Evolutionary conservation across 352 stramenopile species (phyloP), one percentile per base, ranked within the genome.

Genomic region (Globisporangium yorkense): DNA sequence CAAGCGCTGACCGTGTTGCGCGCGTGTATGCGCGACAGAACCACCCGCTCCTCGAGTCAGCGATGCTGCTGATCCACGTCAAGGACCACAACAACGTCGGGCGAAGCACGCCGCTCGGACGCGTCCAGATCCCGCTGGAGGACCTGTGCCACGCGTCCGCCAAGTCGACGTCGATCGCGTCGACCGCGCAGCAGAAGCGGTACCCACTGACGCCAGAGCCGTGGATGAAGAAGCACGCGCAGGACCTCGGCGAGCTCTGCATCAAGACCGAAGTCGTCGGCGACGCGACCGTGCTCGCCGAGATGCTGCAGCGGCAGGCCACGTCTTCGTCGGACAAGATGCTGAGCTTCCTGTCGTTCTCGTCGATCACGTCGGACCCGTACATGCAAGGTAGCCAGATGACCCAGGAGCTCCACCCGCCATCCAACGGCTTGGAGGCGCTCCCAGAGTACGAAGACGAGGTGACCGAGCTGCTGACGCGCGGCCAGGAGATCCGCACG

Each of bases 21-120:
- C 15, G 12, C 16, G 20, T 12, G 33, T 27, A 12, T 12, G 2
- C 18, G 2, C 24, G 24, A 27, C 67, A 90, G 76, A 74, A 73
- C 43, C 75, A 84, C 21, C 60, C 70, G 1, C 58, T 90, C 41
- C 49, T 54, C 9, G 68, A 82, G 16, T 69, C 80, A 4, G 67
- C 56, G 3, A 74, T 71, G 37, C 57, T 90, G 1, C 33, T 90
- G 10, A 76, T 90, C 53, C 80, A 89, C 43, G 76, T 90, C 1
- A 90, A 90, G 45, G 80, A 89, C 46, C 74, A 87, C 63, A 90
- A 90, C 68, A 84, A 86, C 49, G 62, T 86, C 44, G 67, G 66
- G 2, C 66, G 75, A 20, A 87, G 75, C 41, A 90, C 76, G 5
- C 80, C 80, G 13, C 66, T 90, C 2, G 80, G 80, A 2, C 78